Base-by-base conservation (phyloP, 2,329 filamentous ascomycete species). In the Aspergillus ibericus region DNA sequence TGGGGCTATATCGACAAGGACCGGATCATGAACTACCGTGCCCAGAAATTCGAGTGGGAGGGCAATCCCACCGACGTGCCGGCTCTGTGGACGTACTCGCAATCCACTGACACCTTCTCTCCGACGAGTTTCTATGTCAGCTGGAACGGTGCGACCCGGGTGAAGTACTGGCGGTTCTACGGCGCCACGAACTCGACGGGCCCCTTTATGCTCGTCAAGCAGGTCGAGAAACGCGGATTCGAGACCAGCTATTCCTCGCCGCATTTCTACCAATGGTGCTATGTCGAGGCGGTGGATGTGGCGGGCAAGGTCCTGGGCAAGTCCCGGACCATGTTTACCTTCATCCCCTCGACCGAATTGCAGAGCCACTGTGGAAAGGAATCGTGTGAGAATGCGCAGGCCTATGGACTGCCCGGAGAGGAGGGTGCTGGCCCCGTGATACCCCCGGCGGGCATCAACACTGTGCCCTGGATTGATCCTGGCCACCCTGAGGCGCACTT, bases 21-120 rank as follows among this genome's bases (percentile, higher is more conserved):
- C 6, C 62, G 63, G 5, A 70, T 74, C 48, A 77, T 77, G 76
- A 77, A 76, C 63, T 78, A 78, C 58, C 75, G 77, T 0, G 75
- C 73, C 0, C 68, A 72, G 63, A 78, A 79, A 56, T 78, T 75
- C 62, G 66, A 75, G 38, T 78, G 77, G 76, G 72, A 76, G 3
- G 74, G 72, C 1, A 68, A 70, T 22, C 77, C 77, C 4, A 73
- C 71, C 25, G 76, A 76, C 47, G 71, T 71, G n/a, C 77, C 77
- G 3, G 76, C 75, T 0, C 63, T 79, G 38, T 77, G 75, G 72
- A 66, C 72, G 0, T 78, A 77, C 52, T 71, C 76, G 7, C 66
- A 64, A 22, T 63, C 68, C 2, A 64, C 64, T 7, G 64, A 70
- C 13, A 56, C 64, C 0, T 60, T 64, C 34, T 68, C 72, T 0